Evolutionary conservation across 306 rosid genomes (phyloP).

Genomic region (Acacia crassicarpa): DNA sequence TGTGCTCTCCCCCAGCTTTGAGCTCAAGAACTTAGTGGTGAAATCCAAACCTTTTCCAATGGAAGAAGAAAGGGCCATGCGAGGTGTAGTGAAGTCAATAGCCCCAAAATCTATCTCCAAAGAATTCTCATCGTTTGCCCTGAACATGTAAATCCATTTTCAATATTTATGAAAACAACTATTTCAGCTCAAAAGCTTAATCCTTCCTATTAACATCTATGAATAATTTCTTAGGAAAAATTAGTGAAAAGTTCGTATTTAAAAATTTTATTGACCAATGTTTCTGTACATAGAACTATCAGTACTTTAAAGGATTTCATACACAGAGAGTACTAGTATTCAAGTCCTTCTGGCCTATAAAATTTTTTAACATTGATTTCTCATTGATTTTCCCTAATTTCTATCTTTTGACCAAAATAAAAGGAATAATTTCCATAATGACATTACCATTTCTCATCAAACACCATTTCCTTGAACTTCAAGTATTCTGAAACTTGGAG

Average conservation of each 20-base stretch:
- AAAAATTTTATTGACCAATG: no score
- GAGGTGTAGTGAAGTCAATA: constrained; percentile 67
- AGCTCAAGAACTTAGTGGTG: constrained; percentile 58
- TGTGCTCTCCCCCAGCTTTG: constrained; percentile 54
- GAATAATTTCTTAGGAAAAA: neutral
- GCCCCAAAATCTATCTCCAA: constrained; percentile 86
- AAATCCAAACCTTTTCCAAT: constrained; percentile 77
- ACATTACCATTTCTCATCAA: constrained; percentile 56
- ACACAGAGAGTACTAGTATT: no score
- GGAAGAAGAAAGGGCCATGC: constrained; percentile 75
- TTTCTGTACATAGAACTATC: no score
- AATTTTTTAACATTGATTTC: no score
- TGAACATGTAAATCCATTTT: constrained; percentile 29
- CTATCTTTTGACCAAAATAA: neutral
- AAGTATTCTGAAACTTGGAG: constrained; percentile 68
- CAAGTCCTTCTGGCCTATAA: no score
- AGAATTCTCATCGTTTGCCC: constrained; percentile 91
- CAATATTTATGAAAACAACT: neutral
- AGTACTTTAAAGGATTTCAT: no score
- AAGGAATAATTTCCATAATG: neutral
- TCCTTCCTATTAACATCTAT: neutral
- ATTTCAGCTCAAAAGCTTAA: neutral
- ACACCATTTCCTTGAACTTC: constrained; percentile 65
- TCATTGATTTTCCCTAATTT: no score
- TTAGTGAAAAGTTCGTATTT: no score